Evolutionary conservation across 768 basidiomycete species (phyloP).

Genomic region (Hirschioporus abietinus): DNA sequence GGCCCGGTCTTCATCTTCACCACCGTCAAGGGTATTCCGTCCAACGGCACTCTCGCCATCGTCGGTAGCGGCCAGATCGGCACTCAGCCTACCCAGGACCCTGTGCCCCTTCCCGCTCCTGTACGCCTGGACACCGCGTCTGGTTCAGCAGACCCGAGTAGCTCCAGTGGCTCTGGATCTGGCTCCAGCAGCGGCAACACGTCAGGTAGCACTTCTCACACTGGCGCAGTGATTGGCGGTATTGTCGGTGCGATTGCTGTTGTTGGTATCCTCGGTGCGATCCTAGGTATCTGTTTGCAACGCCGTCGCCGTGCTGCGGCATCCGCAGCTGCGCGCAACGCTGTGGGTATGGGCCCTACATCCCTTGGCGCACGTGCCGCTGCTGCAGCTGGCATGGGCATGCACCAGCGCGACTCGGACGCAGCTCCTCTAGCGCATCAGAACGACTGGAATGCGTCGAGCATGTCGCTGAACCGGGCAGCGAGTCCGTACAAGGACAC

Average conservation of each 20-base stretch:
- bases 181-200: slow-evolving; percentile 11
- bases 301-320: slow-evolving; percentile 45
- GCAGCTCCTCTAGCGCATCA: slow-evolving; percentile 20
- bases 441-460: slow-evolving; percentile 24
- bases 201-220: slow-evolving; percentile 26
- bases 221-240: slow-evolving; percentile 42
- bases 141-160: slow-evolving; percentile 33
- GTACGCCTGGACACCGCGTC: slow-evolving; percentile 33
- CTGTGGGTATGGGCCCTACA: slow-evolving; percentile 25
- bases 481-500: slow-evolving; percentile 6
- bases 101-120: slow-evolving; percentile 44
- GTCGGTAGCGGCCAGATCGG: slow-evolving; percentile 79
- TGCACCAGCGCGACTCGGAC: slow-evolving; percentile 8
- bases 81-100: slow-evolving; percentile 48
- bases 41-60: slow-evolving; percentile 69
- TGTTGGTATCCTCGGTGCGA: slow-evolving; percentile 45
- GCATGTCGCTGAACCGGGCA: slow-evolving; percentile 5
- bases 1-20: slow-evolving; percentile 85
- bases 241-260: slow-evolving; percentile 49
- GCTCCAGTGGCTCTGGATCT: slow-evolving; percentile 7
- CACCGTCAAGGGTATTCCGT: slow-evolving; percentile 79
- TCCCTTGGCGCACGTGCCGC: slow-evolving; percentile 46
- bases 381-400: slow-evolving; percentile 20
- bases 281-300: slow-evolving; percentile 46
- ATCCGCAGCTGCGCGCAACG: slow-evolving; percentile 20